Evolutionary conservation across 139 green algal species (phyloP), one percentile per base, ranked within the genome.

Genomic region (Prasinococcaceae sp.): DNA sequence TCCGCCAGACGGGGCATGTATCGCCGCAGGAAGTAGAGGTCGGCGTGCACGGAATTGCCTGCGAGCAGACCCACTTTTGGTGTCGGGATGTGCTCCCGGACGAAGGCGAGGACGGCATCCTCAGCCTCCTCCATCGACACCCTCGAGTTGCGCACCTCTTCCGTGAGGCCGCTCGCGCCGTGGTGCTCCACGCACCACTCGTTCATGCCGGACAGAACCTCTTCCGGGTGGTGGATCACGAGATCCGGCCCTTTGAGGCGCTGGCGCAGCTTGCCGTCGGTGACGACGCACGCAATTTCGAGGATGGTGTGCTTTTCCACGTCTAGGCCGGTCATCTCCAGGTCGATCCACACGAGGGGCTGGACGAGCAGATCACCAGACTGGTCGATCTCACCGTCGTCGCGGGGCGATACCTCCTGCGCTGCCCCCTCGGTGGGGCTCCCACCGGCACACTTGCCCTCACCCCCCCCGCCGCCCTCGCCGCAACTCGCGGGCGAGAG

Each of bases 271-370:
- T 78, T 38, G 0, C 84, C 82, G 48, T 94, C 77, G 20, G 85
- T 92, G 25, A 93, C 58, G 19, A 96, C 78, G 48, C 71, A 82
- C 1, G 87, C 87, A 30, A 94, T 81, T 59, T 95, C 83, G 16
- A 96, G 78, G 16, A 96, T 88, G 9, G 63, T 76, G 58, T 95
- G 72, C 36, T 65, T 78, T 9, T 85, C 58, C 4, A 82, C n/a
- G 46, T 94, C 76, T 19, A 94, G 60, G 4, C 85, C 85, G 65
- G 85, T 89, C 85, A 94, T 94, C 36, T 94, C 84, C 12, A 93
- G 48, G 51, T 87, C 79, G 6, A 87, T 79, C 84, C 66, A 93
- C 1, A 93, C 68, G 2, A 94, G 62, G 3, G 85, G 77, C 30
- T n/a, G n/a, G n/a, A n/a, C n/a, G n/a, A n/a, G n/a, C n/a, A n/a